phyloP scores from a whole-genome alignment of 1,284 basidiomycete species.

The Ustilago bromivora region DNA sequence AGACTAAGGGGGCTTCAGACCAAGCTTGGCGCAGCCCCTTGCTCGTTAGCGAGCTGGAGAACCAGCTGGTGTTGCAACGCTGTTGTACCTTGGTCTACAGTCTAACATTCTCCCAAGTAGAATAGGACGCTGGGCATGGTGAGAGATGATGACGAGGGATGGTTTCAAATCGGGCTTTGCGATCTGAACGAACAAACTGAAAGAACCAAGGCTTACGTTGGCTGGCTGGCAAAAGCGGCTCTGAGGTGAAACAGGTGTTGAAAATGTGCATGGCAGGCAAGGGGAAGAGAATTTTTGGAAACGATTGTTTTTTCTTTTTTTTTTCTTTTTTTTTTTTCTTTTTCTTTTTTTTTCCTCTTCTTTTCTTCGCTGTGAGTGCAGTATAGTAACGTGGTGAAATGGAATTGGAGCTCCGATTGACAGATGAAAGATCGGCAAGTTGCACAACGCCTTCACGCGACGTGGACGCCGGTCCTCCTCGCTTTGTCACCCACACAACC shows the following conservation, averaged over 20 bases:
- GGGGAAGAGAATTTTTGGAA: not conserved
- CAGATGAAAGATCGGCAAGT: not conserved
- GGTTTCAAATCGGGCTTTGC: not conserved
- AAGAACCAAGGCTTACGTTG: no score
- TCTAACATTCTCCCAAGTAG: not conserved
- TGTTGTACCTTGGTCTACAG: not conserved
- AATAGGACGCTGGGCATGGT: not conserved
- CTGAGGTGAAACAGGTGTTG: not conserved
- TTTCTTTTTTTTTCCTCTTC: not conserved
- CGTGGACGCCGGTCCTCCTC: not conserved
- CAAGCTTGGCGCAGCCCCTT: not conserved
- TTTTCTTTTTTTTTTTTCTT: not conserved
- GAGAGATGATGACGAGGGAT: not conserved
- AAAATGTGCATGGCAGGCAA: constrained; percentile 3
- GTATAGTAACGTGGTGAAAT: not conserved
- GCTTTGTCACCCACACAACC: not conserved
- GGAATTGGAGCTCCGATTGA: constrained; percentile 3
- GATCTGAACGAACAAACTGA: not conserved
- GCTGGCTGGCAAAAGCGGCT: not conserved
- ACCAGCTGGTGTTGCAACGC: not conserved
- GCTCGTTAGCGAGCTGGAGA: not conserved
- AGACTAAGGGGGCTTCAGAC: not conserved
- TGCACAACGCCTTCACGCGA: not conserved
- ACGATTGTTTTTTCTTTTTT: not conserved
- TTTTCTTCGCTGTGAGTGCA: no score